phyloP scores from a whole-genome alignment of 148 eudicot genomes.

The Linanthus parryae region DNA sequence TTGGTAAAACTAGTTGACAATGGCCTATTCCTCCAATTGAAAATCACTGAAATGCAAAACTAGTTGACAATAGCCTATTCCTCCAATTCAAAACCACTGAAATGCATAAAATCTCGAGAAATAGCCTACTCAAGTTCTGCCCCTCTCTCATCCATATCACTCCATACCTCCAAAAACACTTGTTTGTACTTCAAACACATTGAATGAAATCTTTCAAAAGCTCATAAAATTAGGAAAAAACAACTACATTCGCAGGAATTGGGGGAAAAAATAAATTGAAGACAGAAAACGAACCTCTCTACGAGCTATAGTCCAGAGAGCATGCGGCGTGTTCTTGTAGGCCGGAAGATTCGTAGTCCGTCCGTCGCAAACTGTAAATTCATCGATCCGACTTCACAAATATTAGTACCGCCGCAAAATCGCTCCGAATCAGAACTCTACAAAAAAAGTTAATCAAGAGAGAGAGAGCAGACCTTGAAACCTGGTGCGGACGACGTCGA shows the following conservation, averaged over 20 bases:
- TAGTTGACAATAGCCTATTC: too few relatives aligned
- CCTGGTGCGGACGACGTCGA: constrained; percentile 95
- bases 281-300: constrained; percentile 44
- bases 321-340: constrained; percentile 87
- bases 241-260: background rate
- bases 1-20: too few relatives aligned
- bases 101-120: too few relatives aligned
- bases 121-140: too few relatives aligned
- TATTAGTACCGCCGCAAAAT: background rate
- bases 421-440: background rate
- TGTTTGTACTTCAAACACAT: background rate
- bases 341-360: constrained; percentile 49
- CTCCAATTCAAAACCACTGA: too few relatives aligned
- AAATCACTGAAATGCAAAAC: too few relatives aligned
- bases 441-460: background rate
- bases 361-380: constrained; percentile 69
- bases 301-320: constrained; percentile 83
- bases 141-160: too few relatives aligned
- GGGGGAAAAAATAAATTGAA: background rate
- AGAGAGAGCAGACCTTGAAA: constrained; percentile 64
- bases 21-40: too few relatives aligned
- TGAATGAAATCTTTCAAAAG: background rate
- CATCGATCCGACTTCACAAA: background rate
- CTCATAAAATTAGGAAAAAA: background rate
- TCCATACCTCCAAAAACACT: too few relatives aligned